Evolutionary conservation across 2,329 filamentous ascomycete genomes (phyloP), one percentile per base, ranked within the genome.

Genomic region (Nemania serpens): DNA sequence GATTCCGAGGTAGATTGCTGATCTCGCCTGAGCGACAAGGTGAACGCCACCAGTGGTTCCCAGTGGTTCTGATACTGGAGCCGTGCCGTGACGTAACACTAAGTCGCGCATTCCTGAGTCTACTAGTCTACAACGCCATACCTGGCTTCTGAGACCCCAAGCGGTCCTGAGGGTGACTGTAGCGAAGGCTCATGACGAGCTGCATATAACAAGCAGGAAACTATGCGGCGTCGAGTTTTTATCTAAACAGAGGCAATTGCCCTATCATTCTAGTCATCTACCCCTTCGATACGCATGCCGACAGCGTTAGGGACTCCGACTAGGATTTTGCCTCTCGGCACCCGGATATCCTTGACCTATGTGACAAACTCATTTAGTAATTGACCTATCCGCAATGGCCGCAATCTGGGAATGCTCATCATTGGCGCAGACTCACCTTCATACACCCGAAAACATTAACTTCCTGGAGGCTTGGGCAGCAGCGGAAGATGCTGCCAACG

Each of bases 371-470:
- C 6, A 46, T n/a, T 69, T 66, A 69, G 66, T 58, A 39, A 45
- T 41, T 39, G 33, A 17, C 34, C 12, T 41, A 29, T 17, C 5
- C 25, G 25, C 11, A 29, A 42, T 36, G 1, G 9, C 12, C 20
- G 36, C 7, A 20, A 36, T 45, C 41, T 2, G 15, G n/a, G 15
- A 20, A 39, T 17, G 15, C 22, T 37, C 12, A n/a, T 46, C 29
- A 50, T 20, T 2, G 42, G 34, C 46, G 34, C 9, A 45, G 41
- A 60, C 66, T 82, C 41, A 88, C 83, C 69, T 83, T 85, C 81
- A 89, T 87, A 73, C 86, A 87, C 12, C 86, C 86, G 75, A 88
- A 88, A 0, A 88, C 84, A 49, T 85, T 86, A 49, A 88, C 73
- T 68, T 84, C 81, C 64, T 79, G 80, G 59, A 89, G 73, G 36